These are phyloP conservation scores for Pseudogymnoascus sp. DNA, from an alignment of 2,329 filamentous ascomycete species.

Conservation along the genomic window DNA sequence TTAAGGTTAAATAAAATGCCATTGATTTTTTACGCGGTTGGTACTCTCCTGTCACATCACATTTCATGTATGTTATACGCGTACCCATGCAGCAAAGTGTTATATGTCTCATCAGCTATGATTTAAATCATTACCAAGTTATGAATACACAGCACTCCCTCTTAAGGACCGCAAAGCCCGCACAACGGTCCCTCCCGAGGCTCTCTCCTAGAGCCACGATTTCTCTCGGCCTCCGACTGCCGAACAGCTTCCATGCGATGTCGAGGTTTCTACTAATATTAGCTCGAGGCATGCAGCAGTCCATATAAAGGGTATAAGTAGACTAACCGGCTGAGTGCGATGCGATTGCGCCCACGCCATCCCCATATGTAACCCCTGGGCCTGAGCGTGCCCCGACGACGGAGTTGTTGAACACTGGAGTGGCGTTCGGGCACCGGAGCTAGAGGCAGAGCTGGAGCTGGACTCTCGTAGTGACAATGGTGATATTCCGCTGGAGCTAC, in stretches of 20 bases:
- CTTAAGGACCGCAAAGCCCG: neutral
- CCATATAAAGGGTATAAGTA: neutral
- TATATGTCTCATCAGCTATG: neutral
- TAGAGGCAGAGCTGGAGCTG: neutral
- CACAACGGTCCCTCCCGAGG: neutral
- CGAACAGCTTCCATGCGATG: neutral
- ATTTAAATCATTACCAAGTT: neutral
- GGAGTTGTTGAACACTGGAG: neutral
- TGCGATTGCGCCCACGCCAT: neutral
- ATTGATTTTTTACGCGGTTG: neutral
- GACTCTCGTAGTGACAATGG: neutral
- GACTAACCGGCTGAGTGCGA: neutral
- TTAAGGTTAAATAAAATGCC: constrained; percentile 4
- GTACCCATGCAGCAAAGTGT: neutral
- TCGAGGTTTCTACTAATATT: neutral
- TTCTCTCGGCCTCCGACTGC: neutral
- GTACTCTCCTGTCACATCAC: neutral
- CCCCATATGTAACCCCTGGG: neutral
- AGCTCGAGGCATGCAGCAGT: neutral
- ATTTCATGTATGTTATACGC: neutral
- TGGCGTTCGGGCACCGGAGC: neutral
- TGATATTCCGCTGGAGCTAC: neutral
- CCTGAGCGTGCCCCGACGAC: neutral
- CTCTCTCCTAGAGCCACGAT: neutral
- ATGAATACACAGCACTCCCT: neutral